A percentile compares a stretch with the other conserved stretches of the same genome.
phyloP scores from a whole-genome alignment of 371 early-diverging fungal genomes.

The Paraphysoderma sedebokerense region DNA sequence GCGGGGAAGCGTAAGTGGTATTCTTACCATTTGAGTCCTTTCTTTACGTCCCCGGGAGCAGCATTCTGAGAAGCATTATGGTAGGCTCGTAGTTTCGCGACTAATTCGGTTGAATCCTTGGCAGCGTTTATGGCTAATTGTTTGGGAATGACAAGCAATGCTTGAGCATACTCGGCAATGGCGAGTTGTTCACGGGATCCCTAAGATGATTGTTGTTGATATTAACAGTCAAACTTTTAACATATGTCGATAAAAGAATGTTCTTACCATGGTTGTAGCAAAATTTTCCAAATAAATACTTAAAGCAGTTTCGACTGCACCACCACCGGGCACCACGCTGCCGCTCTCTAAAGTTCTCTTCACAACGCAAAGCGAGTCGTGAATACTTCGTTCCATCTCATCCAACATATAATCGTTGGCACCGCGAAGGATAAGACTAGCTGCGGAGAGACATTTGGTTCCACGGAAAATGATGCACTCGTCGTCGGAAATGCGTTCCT shows the following conservation, averaged over 20 bases:
- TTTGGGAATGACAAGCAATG: conserved; percentile 94
- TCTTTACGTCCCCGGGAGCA: conserved; percentile 44
- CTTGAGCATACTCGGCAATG: conserved; percentile 95
- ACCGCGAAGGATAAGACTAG: conserved; percentile 94
- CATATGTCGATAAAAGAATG: no score
- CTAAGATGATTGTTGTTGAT: conserved; percentile 12
- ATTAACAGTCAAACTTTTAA: neutral
- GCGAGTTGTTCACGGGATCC: conserved; percentile 88
- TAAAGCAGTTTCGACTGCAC: conserved; percentile 96
- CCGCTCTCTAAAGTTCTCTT: conserved; percentile 97
- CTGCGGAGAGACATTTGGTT: conserved; percentile 72
- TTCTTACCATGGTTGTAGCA: conserved; percentile 62
- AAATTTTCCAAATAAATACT: conserved; percentile 97
- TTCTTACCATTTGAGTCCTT: conserved; percentile 53
- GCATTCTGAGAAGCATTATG: conserved; percentile 63
- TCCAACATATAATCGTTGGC: conserved; percentile 98
- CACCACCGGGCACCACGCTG: conserved; percentile 98
- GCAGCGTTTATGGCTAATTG: conserved; percentile 98
- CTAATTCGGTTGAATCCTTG: conserved; percentile 93
- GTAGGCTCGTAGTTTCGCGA: conserved; percentile 88
- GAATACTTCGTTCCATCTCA: conserved; percentile 98
- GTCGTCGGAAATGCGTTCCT: conserved; percentile 94
- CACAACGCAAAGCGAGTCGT: conserved; percentile 95
- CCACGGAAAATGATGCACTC: conserved; percentile 95
- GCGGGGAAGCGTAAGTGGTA: conserved; percentile 11